Base-by-base conservation (phyloP, 1,284 basidiomycete species). In the Porodaedalea pini region DNA sequence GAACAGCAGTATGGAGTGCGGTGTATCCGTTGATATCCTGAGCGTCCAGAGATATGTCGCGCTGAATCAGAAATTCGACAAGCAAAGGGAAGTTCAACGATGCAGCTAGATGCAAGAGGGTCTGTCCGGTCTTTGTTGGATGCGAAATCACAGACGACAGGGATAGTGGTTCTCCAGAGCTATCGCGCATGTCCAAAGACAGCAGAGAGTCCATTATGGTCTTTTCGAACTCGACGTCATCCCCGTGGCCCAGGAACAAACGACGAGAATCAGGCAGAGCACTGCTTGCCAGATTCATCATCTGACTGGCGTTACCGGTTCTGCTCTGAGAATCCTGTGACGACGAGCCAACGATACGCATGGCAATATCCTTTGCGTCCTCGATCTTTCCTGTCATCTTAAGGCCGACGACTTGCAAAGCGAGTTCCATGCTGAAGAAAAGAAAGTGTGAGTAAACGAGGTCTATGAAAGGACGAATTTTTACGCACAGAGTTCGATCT, bases 321-420 rank as follows among this genome's bases (percentile, higher is more conserved):
- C 63, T 73, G 63, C 59, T 72, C 6, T 70, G 71, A 55, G 73
- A 72, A 21, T 56, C 48, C 21, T 54, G 45, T 36, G 78, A 80
- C 15, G 82, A 74, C 56, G 78, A 83, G 36, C 85, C 83, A 40
- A 92, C 86, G 62, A 91, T 92, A 44, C 88, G 81, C 81, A 90
- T 85, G 19, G 94, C 94, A 41, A 96, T 89, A 62, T 94, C 91
- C 70, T 91, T 88, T 2, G 94, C 92, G 58, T 94, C 91, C 65
- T 96, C 92, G 54, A 96, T 87, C 68, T 93, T 91, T 37, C 94
- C 94, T 0, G 93, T 97, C 92, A 97, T 95, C 76, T 96, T 94
- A 62, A 97, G 75, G 1, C 94, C 94, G 25, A 98, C 93, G 7
- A 97, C 93, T 68, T 96, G 93, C 5, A 98, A 76, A 49, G 94